Conservation (phyloP, 108 stramenopile species). For the Fragilaria radians region DNA sequence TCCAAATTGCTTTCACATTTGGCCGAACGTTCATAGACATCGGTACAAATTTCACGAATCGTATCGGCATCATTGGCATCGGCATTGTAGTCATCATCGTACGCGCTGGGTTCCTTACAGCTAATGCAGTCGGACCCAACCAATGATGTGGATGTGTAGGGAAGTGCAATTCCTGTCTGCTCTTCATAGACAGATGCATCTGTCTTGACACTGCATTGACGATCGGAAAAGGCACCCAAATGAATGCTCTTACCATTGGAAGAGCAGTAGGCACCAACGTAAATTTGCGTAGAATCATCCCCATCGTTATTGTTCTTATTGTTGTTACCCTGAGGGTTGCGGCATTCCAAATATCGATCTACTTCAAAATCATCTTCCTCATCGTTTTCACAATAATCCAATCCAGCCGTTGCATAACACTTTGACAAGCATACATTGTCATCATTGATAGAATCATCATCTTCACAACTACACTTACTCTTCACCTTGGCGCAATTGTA, state of each 20-base stretch:
- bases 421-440: constrained; percentile 38
- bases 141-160: constrained; percentile 43
- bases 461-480: constrained; percentile 73
- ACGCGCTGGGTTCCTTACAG: constrained; percentile 45
- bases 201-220: constrained; percentile 50
- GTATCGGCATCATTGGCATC: constrained; percentile 34
- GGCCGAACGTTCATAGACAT: constrained; percentile 50
- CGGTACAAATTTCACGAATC: constrained; percentile 51
- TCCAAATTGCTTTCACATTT: constrained; percentile 63
- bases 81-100: constrained; percentile 30
- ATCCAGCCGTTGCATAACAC: constrained; percentile 42
- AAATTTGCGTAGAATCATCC: constrained; percentile 33
- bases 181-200: constrained; percentile 48
- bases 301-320: constrained; percentile 44
- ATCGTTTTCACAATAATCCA: constrained; percentile 43
- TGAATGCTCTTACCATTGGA: constrained; percentile 56
- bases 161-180: constrained; percentile 51
- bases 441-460: constrained; percentile 36
- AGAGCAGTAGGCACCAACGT: constrained; percentile 74
- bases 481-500: constrained; percentile 56
- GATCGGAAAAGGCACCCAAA: constrained; percentile 69
- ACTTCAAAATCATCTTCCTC: constrained; percentile 40
- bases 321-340: constrained; percentile 22
- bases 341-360: constrained; percentile 48
- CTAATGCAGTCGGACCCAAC: constrained; percentile 51